Evolutionary conservation across 257 asterid genomes (phyloP).

Genomic region (Eucommia ulmoides): DNA sequence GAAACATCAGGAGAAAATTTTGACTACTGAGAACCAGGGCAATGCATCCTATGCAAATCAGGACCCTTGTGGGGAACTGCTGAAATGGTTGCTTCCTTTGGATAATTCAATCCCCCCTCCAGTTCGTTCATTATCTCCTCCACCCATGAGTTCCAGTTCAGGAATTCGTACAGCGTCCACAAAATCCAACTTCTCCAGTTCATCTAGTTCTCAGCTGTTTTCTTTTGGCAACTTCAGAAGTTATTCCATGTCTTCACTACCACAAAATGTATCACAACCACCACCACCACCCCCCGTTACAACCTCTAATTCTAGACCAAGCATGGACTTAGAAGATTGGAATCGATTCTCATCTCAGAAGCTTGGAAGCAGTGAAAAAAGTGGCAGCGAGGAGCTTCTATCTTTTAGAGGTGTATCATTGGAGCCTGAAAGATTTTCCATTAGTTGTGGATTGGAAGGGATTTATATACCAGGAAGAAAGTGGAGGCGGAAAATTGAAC

Average conservation of each 20-base stretch:
- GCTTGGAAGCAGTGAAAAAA: slow-evolving; percentile 40
- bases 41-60: slow-evolving; percentile 24
- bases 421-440: slow-evolving; percentile 89
- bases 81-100: slow-evolving; percentile 93
- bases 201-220: slow-evolving; percentile 83
- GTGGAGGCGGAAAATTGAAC: slow-evolving; percentile 91
- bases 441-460: slow-evolving; percentile 95
- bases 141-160: slow-evolving; percentile 51
- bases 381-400: slow-evolving; percentile 50
- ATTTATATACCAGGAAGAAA: slow-evolving; percentile 87
- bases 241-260: slow-evolving; percentile 94
- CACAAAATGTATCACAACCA: slow-evolving; percentile 50
- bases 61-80: slow-evolving; percentile 70
- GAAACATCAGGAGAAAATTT: slow-evolving; percentile 49
- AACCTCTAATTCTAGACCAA: slow-evolving; percentile 37
- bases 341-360: slow-evolving; percentile 63
- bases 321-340: slow-evolving; percentile 61
- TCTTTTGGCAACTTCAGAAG: slow-evolving; percentile 90
- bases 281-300: slow-evolving; percentile 45
- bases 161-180: slow-evolving; percentile 60
- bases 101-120: slow-evolving; percentile 74
- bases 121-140: slow-evolving; percentile 58
- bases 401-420: slow-evolving; percentile 93
- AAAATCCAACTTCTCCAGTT: slow-evolving; percentile 42
- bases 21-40: slow-evolving; percentile 29